Conservation (phyloP, 768 basidiomycete genomes). For the Strobilomyces confusus region DNA sequence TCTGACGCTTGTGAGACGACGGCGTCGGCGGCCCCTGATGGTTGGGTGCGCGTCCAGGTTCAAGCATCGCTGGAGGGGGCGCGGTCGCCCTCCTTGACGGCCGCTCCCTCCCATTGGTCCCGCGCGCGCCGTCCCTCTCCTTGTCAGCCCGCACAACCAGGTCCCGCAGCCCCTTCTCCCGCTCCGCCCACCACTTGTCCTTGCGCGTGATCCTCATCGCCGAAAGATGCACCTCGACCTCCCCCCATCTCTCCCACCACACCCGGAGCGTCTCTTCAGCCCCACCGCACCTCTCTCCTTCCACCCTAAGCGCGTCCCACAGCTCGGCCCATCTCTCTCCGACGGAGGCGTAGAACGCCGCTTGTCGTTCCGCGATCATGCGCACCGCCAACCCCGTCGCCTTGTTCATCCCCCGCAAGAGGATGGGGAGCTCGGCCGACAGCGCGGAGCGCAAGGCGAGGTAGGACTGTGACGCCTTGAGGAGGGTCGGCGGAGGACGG, state of each 20-base stretch:
- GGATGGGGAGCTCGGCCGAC: slow-evolving; percentile 63
- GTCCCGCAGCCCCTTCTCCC: slow-evolving; percentile 25
- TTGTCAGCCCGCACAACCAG: slow-evolving; percentile 11
- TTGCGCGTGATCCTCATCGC: slow-evolving; percentile 36
- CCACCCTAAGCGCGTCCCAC: slow-evolving; percentile 79
- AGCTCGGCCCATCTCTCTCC: slow-evolving; percentile 69
- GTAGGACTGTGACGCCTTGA: slow-evolving; percentile 74
- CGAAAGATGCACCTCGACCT: slow-evolving; percentile 51
- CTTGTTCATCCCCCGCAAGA: slow-evolving; percentile 53
- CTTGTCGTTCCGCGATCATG: slow-evolving; percentile 55
- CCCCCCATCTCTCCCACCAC: slow-evolving; percentile 66
- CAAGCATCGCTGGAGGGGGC: slow-evolving; percentile 16
- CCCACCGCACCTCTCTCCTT: slow-evolving; percentile 64
- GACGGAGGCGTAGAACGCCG: slow-evolving; percentile 55
- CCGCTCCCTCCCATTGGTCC: slow-evolving; percentile 15
- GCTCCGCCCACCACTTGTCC: slow-evolving; percentile 34
- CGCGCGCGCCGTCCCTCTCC: slow-evolving; percentile 12
- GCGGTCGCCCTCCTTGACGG: slow-evolving; percentile 13
- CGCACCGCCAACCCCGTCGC: slow-evolving; percentile 53
- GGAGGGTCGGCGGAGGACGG: slow-evolving; percentile 60
- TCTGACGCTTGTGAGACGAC: slow-evolving; percentile 19
- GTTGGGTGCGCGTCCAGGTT: slow-evolving; percentile 24
- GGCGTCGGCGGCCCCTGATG: slow-evolving; percentile 24
- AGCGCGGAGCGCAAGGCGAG: slow-evolving; percentile 73
- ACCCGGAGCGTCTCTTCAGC: slow-evolving; percentile 66